Percentiles rank a stretch among this genome's conserved stretches.
These are phyloP conservation scores for Camellia oleifera DNA, from an alignment of 179 eudicot genomes.

Conservation along the genomic window DNA sequence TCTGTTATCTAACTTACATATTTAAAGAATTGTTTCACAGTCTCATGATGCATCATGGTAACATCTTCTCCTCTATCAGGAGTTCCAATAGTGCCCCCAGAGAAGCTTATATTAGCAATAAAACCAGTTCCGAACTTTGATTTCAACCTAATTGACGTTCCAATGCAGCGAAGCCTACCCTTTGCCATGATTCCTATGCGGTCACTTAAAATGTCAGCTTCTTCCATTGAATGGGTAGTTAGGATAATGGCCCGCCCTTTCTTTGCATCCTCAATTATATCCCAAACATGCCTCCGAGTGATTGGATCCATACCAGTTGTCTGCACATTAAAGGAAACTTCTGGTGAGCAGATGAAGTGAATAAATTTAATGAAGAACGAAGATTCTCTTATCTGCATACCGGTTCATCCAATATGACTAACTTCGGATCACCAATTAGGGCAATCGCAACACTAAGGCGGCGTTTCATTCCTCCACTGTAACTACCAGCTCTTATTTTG, in stretches of 20 bases:
- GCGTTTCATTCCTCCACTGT: slow-evolving; percentile 98
- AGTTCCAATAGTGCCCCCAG: slow-evolving; percentile 39
- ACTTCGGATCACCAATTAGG: slow-evolving; percentile 20
- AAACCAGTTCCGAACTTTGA: slow-evolving; percentile 93
- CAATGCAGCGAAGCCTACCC: slow-evolving; percentile 95
- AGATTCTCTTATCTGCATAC: slow-evolving; percentile 31
- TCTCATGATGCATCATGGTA: slow-evolving; percentile 34
- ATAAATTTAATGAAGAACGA: not conserved
- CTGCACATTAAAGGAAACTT: slow-evolving; percentile 34
- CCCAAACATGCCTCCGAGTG: slow-evolving; percentile 95
- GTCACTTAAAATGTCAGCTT: slow-evolving; percentile 92
- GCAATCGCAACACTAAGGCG: slow-evolving; percentile 96
- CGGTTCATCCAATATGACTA: slow-evolving; percentile 92
- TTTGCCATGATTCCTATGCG: slow-evolving; percentile 97
- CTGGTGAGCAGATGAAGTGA: not conserved
- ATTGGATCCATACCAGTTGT: slow-evolving; percentile 99
- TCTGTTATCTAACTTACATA: slow-evolving; percentile 36
- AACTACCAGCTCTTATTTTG: slow-evolving; percentile 76
- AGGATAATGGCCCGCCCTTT: slow-evolving; percentile 82
- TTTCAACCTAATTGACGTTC: slow-evolving; percentile 83
- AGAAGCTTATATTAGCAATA: slow-evolving; percentile 76
- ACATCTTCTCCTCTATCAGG: slow-evolving; percentile 33
- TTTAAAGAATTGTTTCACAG: slow-evolving; percentile 77
- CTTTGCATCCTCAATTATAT: slow-evolving; percentile 85
- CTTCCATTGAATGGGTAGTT: slow-evolving; percentile 99